Evolutionary conservation across 208 protist genomes (phyloP).

Genomic region (Kentomonas sorsogonicus): DNA sequence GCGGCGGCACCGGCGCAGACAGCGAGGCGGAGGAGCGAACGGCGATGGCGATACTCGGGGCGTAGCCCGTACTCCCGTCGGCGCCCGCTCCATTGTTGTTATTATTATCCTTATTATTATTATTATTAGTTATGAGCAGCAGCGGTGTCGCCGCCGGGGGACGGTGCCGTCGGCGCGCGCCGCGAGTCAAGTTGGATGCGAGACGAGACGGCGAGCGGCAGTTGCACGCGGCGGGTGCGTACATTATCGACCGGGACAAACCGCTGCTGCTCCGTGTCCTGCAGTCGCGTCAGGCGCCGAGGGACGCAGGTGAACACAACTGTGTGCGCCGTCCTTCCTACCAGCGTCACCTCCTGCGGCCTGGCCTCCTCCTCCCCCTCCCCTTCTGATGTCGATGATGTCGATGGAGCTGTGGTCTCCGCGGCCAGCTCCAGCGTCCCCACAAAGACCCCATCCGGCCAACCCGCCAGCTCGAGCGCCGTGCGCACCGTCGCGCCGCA

Average conservation of each 20-base stretch:
- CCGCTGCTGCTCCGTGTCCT: slow-evolving; percentile 11
- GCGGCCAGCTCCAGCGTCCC: slow-evolving; percentile 9
- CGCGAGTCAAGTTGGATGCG: no score
- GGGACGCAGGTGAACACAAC: slow-evolving; percentile 15
- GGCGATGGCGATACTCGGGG: no score
- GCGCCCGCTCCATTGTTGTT: no score
- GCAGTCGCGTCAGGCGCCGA: not conserved
- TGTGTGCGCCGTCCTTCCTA: no score
- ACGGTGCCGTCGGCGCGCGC: no score
- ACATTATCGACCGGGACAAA: slow-evolving; percentile 39
- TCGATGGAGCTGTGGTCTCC: slow-evolving; percentile 3
- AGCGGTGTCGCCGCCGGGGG: no score
- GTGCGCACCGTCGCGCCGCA: slow-evolving; percentile 7
- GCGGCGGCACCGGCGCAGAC: no score
- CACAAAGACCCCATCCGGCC: slow-evolving; percentile 9
- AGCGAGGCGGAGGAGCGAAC: no score
- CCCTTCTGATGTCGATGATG: not conserved
- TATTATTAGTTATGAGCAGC: no score
- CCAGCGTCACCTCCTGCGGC: not conserved
- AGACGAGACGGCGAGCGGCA: no score
- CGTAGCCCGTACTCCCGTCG: no score
- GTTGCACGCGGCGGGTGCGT: slow-evolving; percentile 14
- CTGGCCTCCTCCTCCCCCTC: not conserved
- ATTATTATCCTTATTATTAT: no score
- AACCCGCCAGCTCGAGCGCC: slow-evolving; percentile 9